Percentiles rank a stretch among this genome's conserved stretches.
Evolutionary conservation across 1,139 yeast genomes (phyloP).

Genomic region (Blastobotrys illinoisensis): DNA sequence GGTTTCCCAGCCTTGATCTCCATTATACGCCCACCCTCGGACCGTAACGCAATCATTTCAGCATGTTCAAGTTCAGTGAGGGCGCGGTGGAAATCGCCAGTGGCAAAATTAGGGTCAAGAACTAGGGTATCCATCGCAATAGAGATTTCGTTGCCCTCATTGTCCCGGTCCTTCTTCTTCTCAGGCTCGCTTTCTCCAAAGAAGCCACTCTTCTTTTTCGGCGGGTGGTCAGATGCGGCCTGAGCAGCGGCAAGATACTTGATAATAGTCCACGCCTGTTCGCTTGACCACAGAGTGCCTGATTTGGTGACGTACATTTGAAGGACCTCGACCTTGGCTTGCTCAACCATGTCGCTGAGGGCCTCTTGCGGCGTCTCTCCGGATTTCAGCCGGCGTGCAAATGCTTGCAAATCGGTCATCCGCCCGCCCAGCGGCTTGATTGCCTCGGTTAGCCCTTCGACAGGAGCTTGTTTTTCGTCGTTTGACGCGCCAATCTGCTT

Average conservation of each 20-base stretch:
- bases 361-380: constrained; percentile 84
- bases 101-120: constrained; percentile 54
- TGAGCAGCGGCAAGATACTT: constrained; percentile 46
- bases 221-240: constrained; percentile 2
- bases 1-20: constrained; percentile 79
- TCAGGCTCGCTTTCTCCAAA: constrained; percentile 7
- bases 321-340: constrained; percentile 81
- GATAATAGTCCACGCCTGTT: constrained; percentile 86
- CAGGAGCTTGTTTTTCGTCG: constrained; percentile 24
- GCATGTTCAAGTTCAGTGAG: constrained; percentile 70
- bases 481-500: constrained; percentile 42
- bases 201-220: background rate
- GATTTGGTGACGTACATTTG: constrained; percentile 64
- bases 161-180: background rate
- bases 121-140: constrained; percentile 16
- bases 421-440: constrained; percentile 86
- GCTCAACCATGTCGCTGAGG: constrained; percentile 68
- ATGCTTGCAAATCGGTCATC: constrained; percentile 87
- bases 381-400: constrained; percentile 76
- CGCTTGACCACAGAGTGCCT: constrained; percentile 54
- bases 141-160: background rate
- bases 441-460: constrained; percentile 42
- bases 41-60: constrained; percentile 62
- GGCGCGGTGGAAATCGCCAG: constrained; percentile 46
- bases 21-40: constrained; percentile 69